Evolutionary conservation across 2,329 filamentous ascomycete genomes (phyloP).

Genomic region (Cryphonectria japonica): DNA sequence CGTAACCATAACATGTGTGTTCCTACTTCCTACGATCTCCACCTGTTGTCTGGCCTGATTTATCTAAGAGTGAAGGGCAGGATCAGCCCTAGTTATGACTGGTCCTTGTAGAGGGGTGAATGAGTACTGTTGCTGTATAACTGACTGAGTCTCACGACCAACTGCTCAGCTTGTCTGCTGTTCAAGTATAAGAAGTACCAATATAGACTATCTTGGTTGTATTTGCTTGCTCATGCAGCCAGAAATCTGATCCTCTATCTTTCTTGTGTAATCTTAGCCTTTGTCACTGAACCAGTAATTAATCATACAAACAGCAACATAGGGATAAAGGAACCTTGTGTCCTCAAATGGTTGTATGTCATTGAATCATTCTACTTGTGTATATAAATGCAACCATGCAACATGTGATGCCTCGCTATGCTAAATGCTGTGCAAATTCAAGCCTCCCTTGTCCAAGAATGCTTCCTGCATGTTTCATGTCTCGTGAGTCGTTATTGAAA

Average conservation of each 20-base stretch:
- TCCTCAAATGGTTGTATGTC: background rate
- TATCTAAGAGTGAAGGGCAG: too few relatives aligned
- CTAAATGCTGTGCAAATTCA: background rate
- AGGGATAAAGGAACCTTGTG: too few relatives aligned
- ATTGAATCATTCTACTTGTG: background rate
- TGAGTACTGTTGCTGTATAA: background rate
- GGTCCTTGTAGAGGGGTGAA: background rate
- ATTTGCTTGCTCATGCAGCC: too few relatives aligned
- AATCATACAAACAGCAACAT: too few relatives aligned
- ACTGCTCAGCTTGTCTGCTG: background rate
- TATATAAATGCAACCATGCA: background rate
- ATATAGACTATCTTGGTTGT: too few relatives aligned
- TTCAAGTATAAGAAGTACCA: background rate
- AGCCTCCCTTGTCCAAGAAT: background rate
- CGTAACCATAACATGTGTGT: too few relatives aligned
- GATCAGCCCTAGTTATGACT: too few relatives aligned
- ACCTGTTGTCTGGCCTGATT: too few relatives aligned
- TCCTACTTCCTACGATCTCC: too few relatives aligned
- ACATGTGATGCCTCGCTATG: background rate
- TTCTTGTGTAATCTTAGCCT: too few relatives aligned
- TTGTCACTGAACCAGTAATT: too few relatives aligned
- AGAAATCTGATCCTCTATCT: background rate
- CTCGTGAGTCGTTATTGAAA: background rate
- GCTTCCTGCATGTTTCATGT: background rate
- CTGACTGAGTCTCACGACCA: background rate